Conservation (phyloP, 768 basidiomycete species). For the Trametes elegans region DNA sequence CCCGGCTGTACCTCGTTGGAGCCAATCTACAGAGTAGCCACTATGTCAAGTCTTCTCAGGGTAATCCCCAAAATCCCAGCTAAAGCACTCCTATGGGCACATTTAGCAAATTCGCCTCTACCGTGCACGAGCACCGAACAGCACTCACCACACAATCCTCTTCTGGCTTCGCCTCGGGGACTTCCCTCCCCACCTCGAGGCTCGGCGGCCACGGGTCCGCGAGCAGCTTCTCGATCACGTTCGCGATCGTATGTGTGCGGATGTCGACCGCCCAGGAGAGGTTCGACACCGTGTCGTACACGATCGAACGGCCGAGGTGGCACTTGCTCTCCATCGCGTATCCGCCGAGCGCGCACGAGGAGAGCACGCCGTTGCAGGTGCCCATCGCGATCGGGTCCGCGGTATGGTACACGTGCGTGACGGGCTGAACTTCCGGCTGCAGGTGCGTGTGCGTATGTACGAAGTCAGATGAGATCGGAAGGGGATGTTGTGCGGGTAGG, state of each 20-base stretch:
- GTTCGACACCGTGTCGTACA: conserved; percentile 91
- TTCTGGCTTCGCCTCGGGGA: conserved; percentile 52
- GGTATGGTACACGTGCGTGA: conserved; percentile 91
- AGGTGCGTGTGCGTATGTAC: too few relatives aligned
- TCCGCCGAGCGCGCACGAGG: conserved; percentile 82
- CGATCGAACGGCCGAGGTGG: conserved; percentile 80
- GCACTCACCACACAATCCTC: conserved; percentile 69
- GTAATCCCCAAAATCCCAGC: conserved; percentile 65
- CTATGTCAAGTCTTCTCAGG: too few relatives aligned
- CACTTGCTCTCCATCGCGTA: conserved; percentile 87
- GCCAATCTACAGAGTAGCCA: too few relatives aligned
- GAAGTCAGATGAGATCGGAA: not conserved
- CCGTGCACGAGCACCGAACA: not conserved
- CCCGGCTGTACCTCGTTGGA: too few relatives aligned
- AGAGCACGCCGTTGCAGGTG: conserved; percentile 77
- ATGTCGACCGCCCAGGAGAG: conserved; percentile 84
- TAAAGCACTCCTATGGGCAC: conserved; percentile 58
- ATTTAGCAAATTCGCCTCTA: not conserved
- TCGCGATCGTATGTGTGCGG: conserved; percentile 76
- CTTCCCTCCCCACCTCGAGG: conserved; percentile 58
- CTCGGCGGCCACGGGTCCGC: conserved; percentile 69
- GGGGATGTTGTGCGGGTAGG: not conserved
- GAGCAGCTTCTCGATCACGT: conserved; percentile 73
- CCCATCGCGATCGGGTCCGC: conserved; percentile 95
- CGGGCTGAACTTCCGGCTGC: conserved; percentile 70